Base-by-base conservation (phyloP, 106 monocot genomes). In the Cymbidium sinense region DNA sequence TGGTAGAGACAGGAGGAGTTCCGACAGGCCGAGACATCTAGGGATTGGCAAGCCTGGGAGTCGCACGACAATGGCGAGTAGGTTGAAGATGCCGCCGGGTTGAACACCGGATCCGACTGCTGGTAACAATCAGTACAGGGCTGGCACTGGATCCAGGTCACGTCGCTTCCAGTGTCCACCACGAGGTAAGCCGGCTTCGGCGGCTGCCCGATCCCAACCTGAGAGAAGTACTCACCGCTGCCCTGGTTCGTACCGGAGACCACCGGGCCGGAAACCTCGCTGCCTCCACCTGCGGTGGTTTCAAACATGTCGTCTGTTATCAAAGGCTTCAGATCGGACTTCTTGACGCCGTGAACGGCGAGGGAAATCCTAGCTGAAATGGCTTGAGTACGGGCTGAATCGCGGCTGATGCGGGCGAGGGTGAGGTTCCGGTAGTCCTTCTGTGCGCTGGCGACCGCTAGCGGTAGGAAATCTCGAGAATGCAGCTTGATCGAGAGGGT, bases 191-290 rank as follows among this genome's bases (percentile, higher is more conserved):
- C 64, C 31, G 76, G 50, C 77, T 51, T 81, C 61, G 88, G 55
- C 43, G 91, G 91, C 11, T 52, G 28, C 11, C 91, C 91, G 64
- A 92, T 58, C 18, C 84, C 80, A 43, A 92, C 52, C 5, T 86
- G 75, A 55, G 88, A 87, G 86, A 92, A 92, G 77, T 92, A 88
- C 85, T 92, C 91, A 20, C 91, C 91, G 79, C 91, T 92, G n/a
- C 91, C 91, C 75, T 87, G 91, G 64, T 77, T 85, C 29, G 86
- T 81, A 12, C 91, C 91, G 62, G 88, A 88, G 31, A 92, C 75
- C 50, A 92, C 75, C 28, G 88, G 86, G 5, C 88, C 86, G 50
- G 82, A 50, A 50, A 87, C 81, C 5, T 3, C 79, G 41, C 31
- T 44, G 23, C 27, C 74, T 0, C 25, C 44, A n/a, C 76, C 17